Conservation (phyloP, 106 monocot genomes). For the Dactylorhiza incarnata region DNA sequence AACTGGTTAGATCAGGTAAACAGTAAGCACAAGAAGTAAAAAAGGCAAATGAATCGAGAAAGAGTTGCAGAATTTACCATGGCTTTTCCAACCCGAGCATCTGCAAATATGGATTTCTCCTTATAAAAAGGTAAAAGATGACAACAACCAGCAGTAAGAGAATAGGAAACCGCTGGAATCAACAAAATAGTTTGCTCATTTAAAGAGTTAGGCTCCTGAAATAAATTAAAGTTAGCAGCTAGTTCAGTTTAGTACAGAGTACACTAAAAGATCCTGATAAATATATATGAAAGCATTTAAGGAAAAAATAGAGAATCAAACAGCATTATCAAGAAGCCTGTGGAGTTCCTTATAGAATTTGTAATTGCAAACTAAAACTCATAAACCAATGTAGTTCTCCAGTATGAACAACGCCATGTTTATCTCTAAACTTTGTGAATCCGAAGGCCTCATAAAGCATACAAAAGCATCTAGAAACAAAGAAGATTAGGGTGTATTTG, state of each 20-base stretch:
- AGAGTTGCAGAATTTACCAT: conserved; percentile 27
- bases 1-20: not conserved
- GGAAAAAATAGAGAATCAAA: not conserved
- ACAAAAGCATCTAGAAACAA: not conserved
- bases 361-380: not conserved
- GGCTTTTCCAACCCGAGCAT: conserved; percentile 4
- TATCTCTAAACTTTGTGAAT: not conserved
- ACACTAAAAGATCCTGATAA: not conserved
- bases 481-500: not conserved
- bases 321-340: not conserved
- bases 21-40: not conserved
- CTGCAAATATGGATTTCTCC: conserved; percentile 7
- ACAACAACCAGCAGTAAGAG: conserved; percentile 62
- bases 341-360: not conserved
- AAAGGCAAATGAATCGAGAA: not conserved
- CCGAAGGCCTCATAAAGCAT: not conserved
- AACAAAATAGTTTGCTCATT: conserved; percentile 35
- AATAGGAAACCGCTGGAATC: conserved; percentile 59
- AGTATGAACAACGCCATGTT: not conserved
- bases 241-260: not conserved
- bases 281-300: not conserved
- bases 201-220: conserved; percentile 50
- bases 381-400: not conserved
- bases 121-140: conserved; percentile 26
- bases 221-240: not conserved